Conservation (phyloP, 345 rosid genomes). For the Nasturtium officinale region DNA sequence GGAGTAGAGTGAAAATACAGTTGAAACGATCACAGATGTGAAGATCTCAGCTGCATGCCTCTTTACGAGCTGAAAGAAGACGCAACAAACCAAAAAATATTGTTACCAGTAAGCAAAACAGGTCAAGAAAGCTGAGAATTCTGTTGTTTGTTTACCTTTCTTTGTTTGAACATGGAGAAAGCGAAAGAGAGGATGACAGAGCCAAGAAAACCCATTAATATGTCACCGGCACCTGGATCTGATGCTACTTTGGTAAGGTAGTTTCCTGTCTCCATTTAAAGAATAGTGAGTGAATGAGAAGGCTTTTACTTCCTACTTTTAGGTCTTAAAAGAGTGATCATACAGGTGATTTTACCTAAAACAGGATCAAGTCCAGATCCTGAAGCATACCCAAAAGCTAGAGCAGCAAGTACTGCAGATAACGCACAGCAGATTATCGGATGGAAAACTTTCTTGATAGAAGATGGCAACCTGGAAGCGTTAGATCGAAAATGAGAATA, state of each 20-base stretch:
- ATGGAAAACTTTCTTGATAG: conserved; percentile 71
- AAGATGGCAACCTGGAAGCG: conserved; percentile 71
- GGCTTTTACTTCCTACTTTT: background rate
- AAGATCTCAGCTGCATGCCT: conserved; percentile 96
- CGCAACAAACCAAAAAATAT: background rate
- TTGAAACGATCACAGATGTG: conserved; percentile 73
- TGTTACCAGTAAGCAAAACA: conserved; percentile 15
- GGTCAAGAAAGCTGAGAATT: background rate
- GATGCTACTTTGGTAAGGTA: conserved; percentile 79
- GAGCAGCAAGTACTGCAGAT: conserved; percentile 81
- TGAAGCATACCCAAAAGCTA: conserved; percentile 82
- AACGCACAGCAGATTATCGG: conserved; percentile 86
- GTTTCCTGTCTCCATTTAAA: conserved; percentile 51
- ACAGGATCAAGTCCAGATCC: conserved; percentile 77
- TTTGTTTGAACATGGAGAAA: conserved; percentile 95
- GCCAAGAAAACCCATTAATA: conserved; percentile 92
- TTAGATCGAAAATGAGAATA: background rate
- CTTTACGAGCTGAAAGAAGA: conserved; percentile 76
- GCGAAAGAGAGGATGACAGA: conserved; percentile 94
- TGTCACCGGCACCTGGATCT: conserved; percentile 96
- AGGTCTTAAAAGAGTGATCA: background rate
- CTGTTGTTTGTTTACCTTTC: conserved; percentile 60
- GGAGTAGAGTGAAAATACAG: conserved; percentile 88
- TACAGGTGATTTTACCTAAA: conserved; percentile 56
- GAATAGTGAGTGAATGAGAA: background rate